These are phyloP conservation scores for Candida buenavistaensis DNA, from an alignment of 1,139 yeast genomes.

Conservation along the genomic window DNA sequence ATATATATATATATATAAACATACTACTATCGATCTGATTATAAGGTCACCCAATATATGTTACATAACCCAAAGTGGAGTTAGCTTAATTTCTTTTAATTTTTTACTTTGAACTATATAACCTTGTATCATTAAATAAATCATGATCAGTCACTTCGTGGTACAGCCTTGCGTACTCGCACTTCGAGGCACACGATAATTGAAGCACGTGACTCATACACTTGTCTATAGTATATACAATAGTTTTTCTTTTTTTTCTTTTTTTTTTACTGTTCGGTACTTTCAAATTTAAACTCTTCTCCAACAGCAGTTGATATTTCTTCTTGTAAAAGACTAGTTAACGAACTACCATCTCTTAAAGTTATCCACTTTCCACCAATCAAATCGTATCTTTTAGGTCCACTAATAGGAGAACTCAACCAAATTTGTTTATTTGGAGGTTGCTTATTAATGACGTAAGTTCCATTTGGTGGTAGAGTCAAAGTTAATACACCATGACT, in stretches of 20 bases:
- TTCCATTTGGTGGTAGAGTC: slow-evolving; percentile 64
- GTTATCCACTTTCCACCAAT: slow-evolving; percentile 61
- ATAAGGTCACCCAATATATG: too few relatives aligned
- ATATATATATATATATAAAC: too few relatives aligned
- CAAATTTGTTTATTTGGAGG: slow-evolving; percentile 94
- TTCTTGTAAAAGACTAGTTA: slow-evolving; percentile 46
- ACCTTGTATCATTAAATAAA: too few relatives aligned
- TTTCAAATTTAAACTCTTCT: slow-evolving; percentile 27
- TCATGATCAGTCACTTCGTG: too few relatives aligned
- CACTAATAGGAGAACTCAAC: slow-evolving; percentile 90
- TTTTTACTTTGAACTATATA: too few relatives aligned
- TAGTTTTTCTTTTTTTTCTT: slow-evolving; percentile 1
- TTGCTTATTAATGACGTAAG: slow-evolving; percentile 88
- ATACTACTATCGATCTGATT: too few relatives aligned
- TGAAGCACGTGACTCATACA: too few relatives aligned
- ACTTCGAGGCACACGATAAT: too few relatives aligned
- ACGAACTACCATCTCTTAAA: slow-evolving; percentile 52
- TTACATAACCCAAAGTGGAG: too few relatives aligned
- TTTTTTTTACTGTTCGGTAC: slow-evolving; percentile 21
- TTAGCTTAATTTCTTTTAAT: too few relatives aligned
- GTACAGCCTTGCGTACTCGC: too few relatives aligned
- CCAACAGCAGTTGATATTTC: slow-evolving; percentile 49
- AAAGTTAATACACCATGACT: slow-evolving; percentile 82
- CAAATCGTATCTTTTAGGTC: slow-evolving; percentile 73
- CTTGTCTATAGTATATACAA: background rate